A percentile compares a stretch with the other conserved stretches of the same genome.
These are phyloP conservation scores for Erodium texanum DNA, from an alignment of 441 rosid genomes.

Conservation along the genomic window DNA sequence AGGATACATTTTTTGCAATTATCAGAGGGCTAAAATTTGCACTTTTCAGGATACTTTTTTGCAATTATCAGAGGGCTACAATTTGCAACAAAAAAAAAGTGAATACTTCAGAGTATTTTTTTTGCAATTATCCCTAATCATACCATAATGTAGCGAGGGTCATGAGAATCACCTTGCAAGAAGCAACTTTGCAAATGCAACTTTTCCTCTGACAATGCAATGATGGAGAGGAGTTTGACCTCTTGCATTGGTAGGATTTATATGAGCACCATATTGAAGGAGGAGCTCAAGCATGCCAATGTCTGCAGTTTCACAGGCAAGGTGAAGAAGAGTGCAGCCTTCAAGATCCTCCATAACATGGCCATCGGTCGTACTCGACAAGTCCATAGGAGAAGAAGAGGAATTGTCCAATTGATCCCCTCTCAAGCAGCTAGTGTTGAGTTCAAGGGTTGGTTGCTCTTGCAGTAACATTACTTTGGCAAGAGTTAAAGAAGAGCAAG, in stretches of 20 bases:
- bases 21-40: too few relatives aligned
- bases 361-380: slow-evolving; percentile 31
- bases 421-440: slow-evolving; percentile 40
- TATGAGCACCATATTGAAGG: slow-evolving; percentile 86
- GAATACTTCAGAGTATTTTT: too few relatives aligned
- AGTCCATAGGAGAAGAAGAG: slow-evolving; percentile 47
- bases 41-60: too few relatives aligned
- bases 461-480: slow-evolving; percentile 77
- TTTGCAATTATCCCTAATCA: too few relatives aligned
- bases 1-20: too few relatives aligned
- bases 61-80: too few relatives aligned
- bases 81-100: too few relatives aligned
- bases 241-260: slow-evolving; percentile 61
- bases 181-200: slow-evolving; percentile 63
- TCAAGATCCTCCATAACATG: slow-evolving; percentile 43
- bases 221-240: slow-evolving; percentile 81
- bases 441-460: slow-evolving; percentile 56
- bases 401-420: slow-evolving; percentile 60
- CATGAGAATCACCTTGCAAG: slow-evolving; percentile 57
- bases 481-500: slow-evolving; percentile 59
- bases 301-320: slow-evolving; percentile 94
- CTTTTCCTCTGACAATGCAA: slow-evolving; percentile 56
- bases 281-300: slow-evolving; percentile 98
- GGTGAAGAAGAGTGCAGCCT: slow-evolving; percentile 85
- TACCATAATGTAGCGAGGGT: slow-evolving; percentile 3